These are phyloP conservation scores for Collybiopsis confluens DNA, from an alignment of 768 basidiomycete species.

Conservation along the genomic window DNA sequence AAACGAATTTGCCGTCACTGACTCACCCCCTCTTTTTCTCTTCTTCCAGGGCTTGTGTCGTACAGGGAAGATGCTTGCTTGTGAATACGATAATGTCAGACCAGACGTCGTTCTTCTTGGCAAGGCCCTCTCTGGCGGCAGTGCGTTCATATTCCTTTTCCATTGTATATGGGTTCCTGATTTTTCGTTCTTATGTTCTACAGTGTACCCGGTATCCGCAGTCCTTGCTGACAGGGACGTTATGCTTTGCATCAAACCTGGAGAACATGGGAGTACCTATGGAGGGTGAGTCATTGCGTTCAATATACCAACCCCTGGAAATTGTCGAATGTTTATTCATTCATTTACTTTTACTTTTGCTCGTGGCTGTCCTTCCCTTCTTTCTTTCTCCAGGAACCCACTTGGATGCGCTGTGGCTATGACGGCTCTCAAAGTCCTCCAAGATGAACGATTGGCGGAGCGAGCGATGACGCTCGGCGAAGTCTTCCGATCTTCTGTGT, in stretches of 20 bases:
- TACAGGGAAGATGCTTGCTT: constrained; percentile 92
- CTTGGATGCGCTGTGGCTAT: constrained; percentile 95
- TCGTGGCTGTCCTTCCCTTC: no score
- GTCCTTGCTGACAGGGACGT: constrained; percentile 88
- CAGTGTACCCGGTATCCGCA: constrained; percentile 95
- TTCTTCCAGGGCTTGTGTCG: constrained; percentile 72
- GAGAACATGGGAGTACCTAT: constrained; percentile 95
- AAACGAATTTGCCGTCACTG: constrained; percentile 1
- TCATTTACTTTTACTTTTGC: background rate
- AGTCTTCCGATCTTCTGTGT: constrained; percentile 66
- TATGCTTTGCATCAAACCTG: constrained; percentile 92
- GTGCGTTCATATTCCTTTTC: constrained; percentile 37
- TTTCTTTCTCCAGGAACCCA: constrained; percentile 64
- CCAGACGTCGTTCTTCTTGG: constrained; percentile 93
- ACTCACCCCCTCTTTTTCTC: constrained; percentile 1
- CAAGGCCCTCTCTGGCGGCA: constrained; percentile 94
- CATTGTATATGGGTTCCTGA: background rate
- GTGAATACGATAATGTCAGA: constrained; percentile 80
- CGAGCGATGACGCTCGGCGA: constrained; percentile 78
- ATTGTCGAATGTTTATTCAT: no score
- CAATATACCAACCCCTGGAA: no score
- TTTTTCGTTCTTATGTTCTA: background rate
- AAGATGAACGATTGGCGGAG: constrained; percentile 80
- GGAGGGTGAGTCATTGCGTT: constrained; percentile 83
- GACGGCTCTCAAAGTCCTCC: constrained; percentile 86